Base-by-base conservation (phyloP, 2,329 filamentous ascomycete species). In the Fusarium mangiferae region DNA sequence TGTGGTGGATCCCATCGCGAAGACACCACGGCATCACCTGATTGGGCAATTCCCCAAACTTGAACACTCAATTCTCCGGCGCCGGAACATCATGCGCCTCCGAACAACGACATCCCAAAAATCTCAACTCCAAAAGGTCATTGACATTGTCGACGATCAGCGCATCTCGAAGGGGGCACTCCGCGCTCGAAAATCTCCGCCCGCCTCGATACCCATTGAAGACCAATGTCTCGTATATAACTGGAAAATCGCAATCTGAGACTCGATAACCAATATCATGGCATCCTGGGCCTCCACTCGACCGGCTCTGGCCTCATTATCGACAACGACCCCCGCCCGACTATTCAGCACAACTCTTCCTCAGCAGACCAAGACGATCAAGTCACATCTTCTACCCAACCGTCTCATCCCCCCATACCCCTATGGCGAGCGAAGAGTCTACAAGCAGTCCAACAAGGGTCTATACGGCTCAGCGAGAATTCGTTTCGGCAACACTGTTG, bases 401-500 rank as follows among this genome's bases (percentile, higher is more conserved):
- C 84, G 81, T 20, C 82, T 87, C n/a, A 87, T 90, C 66, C 91
- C 91, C 17, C 84, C 86, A 7, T 96, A 96, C 82, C 94, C 94
- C 2, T 92, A 93, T 83, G 93, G 93, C 55, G 88, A 89, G 61
- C 89, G 91, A 64, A 85, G 81, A 72, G 85, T 91, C 75, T 96
- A 93, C 88, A 95, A 96, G 84, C 94, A 96, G 83, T 91, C 92
- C 76, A 94, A 95, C 85, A 87, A 85, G 66, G 92, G 92, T 51
- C 90, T 95, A 14, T 94, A 93, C 84, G 94, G 92, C 76, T 84
- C 84, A 45, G 86, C 90, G 73, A 90, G 90, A 78, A 92, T 95
- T 80, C 93, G 91, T 57, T 94, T 93, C 83, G 94, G 94, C 81
- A 95, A 96, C 88, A 92, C 90, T 76, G 90, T 96, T 57, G 90